Conservation (phyloP, 305 asterid genomes). For the Plantago lanceolata region DNA sequence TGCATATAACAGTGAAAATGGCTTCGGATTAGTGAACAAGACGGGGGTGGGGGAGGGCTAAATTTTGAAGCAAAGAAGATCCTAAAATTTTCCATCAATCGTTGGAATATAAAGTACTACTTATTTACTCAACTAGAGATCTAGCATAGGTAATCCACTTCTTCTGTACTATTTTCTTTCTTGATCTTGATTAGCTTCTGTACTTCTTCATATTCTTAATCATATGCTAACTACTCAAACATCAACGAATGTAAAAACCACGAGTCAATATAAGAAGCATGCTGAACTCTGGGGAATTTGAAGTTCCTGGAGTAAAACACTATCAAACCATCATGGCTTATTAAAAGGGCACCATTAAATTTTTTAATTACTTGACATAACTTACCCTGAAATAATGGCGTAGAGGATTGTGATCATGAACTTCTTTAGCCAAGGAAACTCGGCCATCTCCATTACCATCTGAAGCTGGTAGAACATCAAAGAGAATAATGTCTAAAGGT, state of each 20-base stretch:
- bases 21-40: not conserved
- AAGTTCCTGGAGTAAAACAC: not conserved
- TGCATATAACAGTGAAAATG: not conserved
- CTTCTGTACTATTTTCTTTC: not conserved
- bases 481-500: constrained; percentile 85
- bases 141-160: no score
- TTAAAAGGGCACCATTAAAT: constrained; percentile 24
- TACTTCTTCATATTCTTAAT: not conserved
- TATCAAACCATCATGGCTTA: not conserved
- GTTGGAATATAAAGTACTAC: no score
- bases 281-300: no score
- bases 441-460: constrained; percentile 72
- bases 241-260: no score
- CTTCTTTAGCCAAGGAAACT: constrained; percentile 85
- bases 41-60: not conserved
- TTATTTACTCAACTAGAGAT: not conserved
- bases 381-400: constrained; percentile 95
- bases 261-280: no score
- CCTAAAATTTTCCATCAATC: not conserved
- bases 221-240: no score
- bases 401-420: constrained; percentile 79
- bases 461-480: constrained; percentile 92
- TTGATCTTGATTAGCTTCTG: not conserved
- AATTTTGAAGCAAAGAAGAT: not conserved
- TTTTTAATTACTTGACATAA: constrained; percentile 19